Conservation (phyloP, 2,329 filamentous ascomycete genomes). For the Metarhizium anisopliae region DNA sequence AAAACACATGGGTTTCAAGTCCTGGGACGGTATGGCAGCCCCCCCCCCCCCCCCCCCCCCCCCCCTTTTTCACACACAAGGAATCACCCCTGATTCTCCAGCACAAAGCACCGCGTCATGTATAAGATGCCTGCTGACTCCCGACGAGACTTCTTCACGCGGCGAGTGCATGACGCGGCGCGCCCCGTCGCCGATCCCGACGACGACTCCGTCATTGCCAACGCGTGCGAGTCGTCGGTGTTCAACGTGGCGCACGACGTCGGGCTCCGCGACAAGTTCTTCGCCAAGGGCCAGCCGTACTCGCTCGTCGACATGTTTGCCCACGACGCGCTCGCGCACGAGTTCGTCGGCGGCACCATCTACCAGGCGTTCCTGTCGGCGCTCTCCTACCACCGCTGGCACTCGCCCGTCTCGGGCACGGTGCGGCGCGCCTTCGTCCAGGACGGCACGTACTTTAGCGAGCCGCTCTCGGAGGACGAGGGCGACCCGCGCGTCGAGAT, state of each 20-base stretch:
- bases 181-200: slow-evolving; percentile 50
- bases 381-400: slow-evolving; percentile 64
- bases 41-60: no score
- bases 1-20: slow-evolving; percentile 50
- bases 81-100: neutral
- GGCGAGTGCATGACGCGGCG: slow-evolving; percentile 40
- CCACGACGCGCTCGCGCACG: slow-evolving; percentile 38
- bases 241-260: slow-evolving; percentile 43
- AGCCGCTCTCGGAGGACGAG: slow-evolving; percentile 34
- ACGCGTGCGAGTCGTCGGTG: slow-evolving; percentile 55
- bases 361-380: slow-evolving; percentile 64
- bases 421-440: slow-evolving; percentile 48
- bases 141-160: slow-evolving; percentile 51
- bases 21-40: slow-evolving; percentile 48
- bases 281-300: slow-evolving; percentile 62
- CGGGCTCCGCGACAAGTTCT: slow-evolving; percentile 52
- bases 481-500: slow-evolving; percentile 23
- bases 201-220: slow-evolving; percentile 45
- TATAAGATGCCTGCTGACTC: neutral
- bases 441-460: slow-evolving; percentile 61
- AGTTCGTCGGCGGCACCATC: slow-evolving; percentile 55
- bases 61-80: neutral
- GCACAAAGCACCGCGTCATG: no score
- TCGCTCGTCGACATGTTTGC: slow-evolving; percentile 55
- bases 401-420: slow-evolving; percentile 55